A percentile compares a stretch with the other conserved stretches of the same genome.
Evolutionary conservation across 179 eudicot genomes (phyloP).

Genomic region (Beta macrorhiza): DNA sequence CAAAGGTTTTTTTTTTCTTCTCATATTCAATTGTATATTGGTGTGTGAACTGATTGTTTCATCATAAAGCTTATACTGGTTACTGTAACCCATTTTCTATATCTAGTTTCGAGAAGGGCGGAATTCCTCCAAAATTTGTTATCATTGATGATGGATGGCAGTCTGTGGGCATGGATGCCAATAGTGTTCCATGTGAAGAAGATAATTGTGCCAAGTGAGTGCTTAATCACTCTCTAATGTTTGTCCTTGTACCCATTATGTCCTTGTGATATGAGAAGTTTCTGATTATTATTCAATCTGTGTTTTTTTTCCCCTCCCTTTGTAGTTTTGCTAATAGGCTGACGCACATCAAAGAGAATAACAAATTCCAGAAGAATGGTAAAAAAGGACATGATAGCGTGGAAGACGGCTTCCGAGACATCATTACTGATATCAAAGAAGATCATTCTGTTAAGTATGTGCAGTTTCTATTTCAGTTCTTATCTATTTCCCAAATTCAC

Average conservation of each 20-base stretch:
- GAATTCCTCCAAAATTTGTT: conserved; percentile 66
- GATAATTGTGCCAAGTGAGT: conserved; percentile 72
- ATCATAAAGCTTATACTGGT: background rate
- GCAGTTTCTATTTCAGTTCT: background rate
- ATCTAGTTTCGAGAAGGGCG: conserved; percentile 65
- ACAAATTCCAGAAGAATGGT: conserved; percentile 70
- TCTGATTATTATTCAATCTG: background rate
- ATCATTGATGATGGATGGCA: conserved; percentile 94
- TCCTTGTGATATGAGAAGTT: background rate
- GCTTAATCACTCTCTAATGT: background rate
- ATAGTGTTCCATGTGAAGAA: conserved; percentile 37
- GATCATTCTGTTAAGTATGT: conserved; percentile 60
- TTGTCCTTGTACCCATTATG: background rate
- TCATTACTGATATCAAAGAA: conserved; percentile 58
- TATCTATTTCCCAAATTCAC: conserved; percentile 14
- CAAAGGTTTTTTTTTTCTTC: conserved; percentile 40
- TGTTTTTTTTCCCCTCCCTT: conserved; percentile 2
- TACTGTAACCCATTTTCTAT: conserved; percentile 11
- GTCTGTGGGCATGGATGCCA: conserved; percentile 70
- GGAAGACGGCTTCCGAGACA: conserved; percentile 58
- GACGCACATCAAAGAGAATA: conserved; percentile 64
- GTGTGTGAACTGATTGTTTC: no score
- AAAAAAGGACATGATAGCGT: conserved; percentile 52
- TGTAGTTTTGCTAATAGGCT: conserved; percentile 66
- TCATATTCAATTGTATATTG: no score